Percentiles rank a stretch among this genome's conserved stretches.
Evolutionary conservation across 2,329 filamentous ascomycete species (phyloP).

Genomic region (Claviceps pusilla): DNA sequence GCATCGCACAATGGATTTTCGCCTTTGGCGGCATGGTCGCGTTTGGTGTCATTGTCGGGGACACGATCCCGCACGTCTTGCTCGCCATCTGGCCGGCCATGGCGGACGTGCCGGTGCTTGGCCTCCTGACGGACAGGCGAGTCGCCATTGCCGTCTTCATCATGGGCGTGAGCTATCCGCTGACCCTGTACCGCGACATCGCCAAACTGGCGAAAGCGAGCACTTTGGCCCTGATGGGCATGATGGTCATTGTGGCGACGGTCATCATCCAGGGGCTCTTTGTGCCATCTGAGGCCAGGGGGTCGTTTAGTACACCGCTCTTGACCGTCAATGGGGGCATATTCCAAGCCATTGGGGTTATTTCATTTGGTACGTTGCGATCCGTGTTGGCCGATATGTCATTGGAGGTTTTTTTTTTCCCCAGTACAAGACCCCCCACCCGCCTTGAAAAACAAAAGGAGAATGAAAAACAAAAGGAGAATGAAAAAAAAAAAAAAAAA

Average conservation of each 20-base stretch:
- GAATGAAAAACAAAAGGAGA: not conserved
- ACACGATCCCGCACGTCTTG: slow-evolving; percentile 86
- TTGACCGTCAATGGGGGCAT: slow-evolving; percentile 75
- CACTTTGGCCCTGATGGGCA: slow-evolving; percentile 81
- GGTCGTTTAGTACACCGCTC: slow-evolving; percentile 52
- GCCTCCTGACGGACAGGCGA: slow-evolving; percentile 65
- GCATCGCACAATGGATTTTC: slow-evolving; percentile 89
- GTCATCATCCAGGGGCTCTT: slow-evolving; percentile 71
- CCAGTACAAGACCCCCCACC: not conserved
- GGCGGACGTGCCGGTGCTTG: slow-evolving; percentile 56
- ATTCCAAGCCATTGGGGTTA: slow-evolving; percentile 92
- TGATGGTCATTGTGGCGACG: slow-evolving; percentile 77
- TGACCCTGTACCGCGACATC: slow-evolving; percentile 92
- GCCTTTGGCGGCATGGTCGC: slow-evolving; percentile 98
- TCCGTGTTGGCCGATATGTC: not conserved
- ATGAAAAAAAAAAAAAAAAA: not conserved
- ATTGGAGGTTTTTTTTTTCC: not conserved
- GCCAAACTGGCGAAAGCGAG: slow-evolving; percentile 96
- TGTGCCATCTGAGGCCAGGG: slow-evolving; percentile 56
- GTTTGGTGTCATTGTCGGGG: slow-evolving; percentile 93
- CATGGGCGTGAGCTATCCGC: slow-evolving; percentile 71
- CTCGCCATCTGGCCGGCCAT: slow-evolving; percentile 67
- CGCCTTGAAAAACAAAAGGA: not conserved
- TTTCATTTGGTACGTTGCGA: slow-evolving; percentile 65
- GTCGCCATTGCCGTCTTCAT: slow-evolving; percentile 82